Base-by-base conservation (phyloP, 768 basidiomycete genomes). In the Boletus subcaerulescens region DNA sequence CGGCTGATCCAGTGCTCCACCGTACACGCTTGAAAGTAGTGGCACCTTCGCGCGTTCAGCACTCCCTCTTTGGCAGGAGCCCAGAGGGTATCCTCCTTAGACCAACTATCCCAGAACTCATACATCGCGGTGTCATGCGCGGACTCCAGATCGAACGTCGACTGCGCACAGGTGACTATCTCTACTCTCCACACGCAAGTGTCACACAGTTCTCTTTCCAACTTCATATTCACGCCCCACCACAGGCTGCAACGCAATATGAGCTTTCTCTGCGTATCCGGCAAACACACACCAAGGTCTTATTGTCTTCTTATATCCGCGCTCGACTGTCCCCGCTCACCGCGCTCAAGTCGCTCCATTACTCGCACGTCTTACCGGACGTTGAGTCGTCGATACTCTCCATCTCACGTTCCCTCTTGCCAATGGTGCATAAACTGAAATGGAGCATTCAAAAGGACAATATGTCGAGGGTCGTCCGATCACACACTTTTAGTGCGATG, bases 401-500 rank as follows among this genome's bases (percentile, higher is more conserved):
- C 18, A 71, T 89, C 46, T 84, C 85, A 1, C 81, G 85, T 29
- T 75, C 78, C 9, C 76, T 91, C 24, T 70, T 89, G 5, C 85
- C 88, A 14, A 74, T 80, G 22, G 76, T 89, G 63, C 83, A 80
- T 53, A 75, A 80, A 64, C 75, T 90, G 56, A 89, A 89, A 66
- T 90, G 87, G 86, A 83, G 80, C 38, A 68, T 88, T 45, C 82
- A 84, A 62, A 75, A 77, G 13, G 89, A 89, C 63, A 76, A 74
- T 45, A 72, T 88, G 26, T 81, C 87, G 5, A 80, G 76, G 65
- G 68, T 80, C 56, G 74, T 88, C 51, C 80, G 83, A 65, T 72
- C 76, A 33, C 61, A 67, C 44, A 66, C 58, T 14, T 62, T 49
- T 36, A 73, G 76, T 47, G 67, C 71, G 35, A 67, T 67, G 57